Conservation (phyloP, 2,329 filamentous ascomycete genomes). For the Drechslerella stenobrocha region DNA sequence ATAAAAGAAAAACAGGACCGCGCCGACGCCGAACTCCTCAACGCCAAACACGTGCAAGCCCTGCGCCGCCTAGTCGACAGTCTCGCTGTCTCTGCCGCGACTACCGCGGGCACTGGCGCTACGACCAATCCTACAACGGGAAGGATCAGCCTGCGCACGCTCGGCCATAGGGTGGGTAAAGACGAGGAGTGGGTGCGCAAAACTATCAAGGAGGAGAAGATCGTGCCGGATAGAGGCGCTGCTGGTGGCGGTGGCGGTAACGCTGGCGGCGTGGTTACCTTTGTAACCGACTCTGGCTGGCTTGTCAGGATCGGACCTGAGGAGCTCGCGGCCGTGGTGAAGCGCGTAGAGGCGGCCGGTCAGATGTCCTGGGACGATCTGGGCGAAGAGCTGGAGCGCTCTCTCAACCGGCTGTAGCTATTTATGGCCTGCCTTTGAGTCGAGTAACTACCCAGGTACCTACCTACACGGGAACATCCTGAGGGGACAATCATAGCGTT, state of each 20-base stretch:
- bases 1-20: conserved; percentile 26
- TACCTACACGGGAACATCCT: too few species aligned
- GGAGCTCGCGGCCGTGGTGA: conserved; percentile 13
- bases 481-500: too few species aligned
- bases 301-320: conserved; percentile 36
- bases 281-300: conserved; percentile 38
- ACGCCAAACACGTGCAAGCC: too few species aligned
- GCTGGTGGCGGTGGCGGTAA: neutral
- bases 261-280: conserved; percentile 1
- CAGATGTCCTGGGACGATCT: conserved; percentile 43
- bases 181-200: conserved; percentile 27
- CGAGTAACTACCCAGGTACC: too few species aligned
- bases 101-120: too few species aligned
- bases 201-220: conserved; percentile 15
- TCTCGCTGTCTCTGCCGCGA: too few species aligned
- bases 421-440: neutral
- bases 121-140: conserved; percentile 3
- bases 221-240: neutral
- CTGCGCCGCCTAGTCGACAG: too few species aligned
- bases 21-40: conserved; percentile 15
- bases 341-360: conserved; percentile 14
- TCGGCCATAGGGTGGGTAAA: conserved; percentile 35
- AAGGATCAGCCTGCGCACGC: conserved; percentile 24
- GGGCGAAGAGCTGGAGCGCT: conserved; percentile 17
- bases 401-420: conserved; percentile 21